Evolutionary conservation across 768 basidiomycete genomes (phyloP), one percentile per base, ranked within the genome.

Genomic region (Phaffia australis): DNA sequence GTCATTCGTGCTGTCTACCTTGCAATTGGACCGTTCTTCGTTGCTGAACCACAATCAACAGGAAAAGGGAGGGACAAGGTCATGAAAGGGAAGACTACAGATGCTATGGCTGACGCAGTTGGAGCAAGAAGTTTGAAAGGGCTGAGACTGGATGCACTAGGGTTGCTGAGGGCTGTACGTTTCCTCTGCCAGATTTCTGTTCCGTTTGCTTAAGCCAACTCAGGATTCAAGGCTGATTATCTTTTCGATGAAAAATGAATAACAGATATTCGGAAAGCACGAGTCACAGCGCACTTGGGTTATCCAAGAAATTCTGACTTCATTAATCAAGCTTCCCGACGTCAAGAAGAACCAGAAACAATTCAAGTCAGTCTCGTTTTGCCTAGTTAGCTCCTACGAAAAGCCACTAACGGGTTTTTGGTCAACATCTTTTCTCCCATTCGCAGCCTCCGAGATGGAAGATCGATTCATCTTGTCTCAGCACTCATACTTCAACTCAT

Each of bases 401-500:
- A 18, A 15, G 15, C 30, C 32, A 2, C 21, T 51, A 18, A 16
- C 15, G 14, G 3, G 30, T 30, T 21, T 51, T 56, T 32, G 19
- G 46, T 30, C 57, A 46, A 35, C 16, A 60, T 49, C 66, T 55
- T 19, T 15, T 42, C 11, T 42, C 11, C 4, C 35, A 11, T 29
- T 8, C 58, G n/a, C 71, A 97, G 94, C 35, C 79, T 98, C 23
- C 84, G 90, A 14, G 89, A 94, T 73, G 93, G 93, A 0, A 83
- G 84, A 9, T 86, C 91, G 0, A 97, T 99, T 62, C 85, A 93
- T 59, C 95, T 91, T 1, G 87, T 93, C 16, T 93, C 91, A 2
- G 94, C 94, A 0, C 79, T 99, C 7, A 80, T 99, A 14, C 80
- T 99, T 23, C 93, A 98, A 71, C 85, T 99, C n/a, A 87, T 98